Base-by-base conservation (phyloP, 805 yeast species). In the Nakazawaea wyomingensis region DNA sequence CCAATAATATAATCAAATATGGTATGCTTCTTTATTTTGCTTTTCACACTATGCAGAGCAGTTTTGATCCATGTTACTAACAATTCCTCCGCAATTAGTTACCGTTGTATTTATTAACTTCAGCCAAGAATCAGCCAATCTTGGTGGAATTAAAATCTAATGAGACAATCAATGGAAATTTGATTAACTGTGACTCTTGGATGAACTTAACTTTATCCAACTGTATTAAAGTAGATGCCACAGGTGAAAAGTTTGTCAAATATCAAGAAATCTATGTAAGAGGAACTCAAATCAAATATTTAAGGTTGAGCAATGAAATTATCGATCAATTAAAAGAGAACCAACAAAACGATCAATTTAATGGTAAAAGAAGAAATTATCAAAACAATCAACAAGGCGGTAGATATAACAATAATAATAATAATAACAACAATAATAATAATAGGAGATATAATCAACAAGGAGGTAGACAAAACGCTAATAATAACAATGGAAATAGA, bases 111-210 rank as follows among this genome's bases (percentile, higher is more conserved):
- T 73, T 93, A 48, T 74, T 93, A 56, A 89, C 95, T 42, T 85
- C 96, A 44, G 87, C 96, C 14, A 90, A 89, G 61, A 90, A 87
- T 45, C 90, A 86, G 56, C 85, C 89, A 30, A 74, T 93, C 55
- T 73, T 84, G 56, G 87, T 93, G 38, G 99, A 91, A 61, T 76
- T 93, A 57, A 93, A 93, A 62, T 81, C 84, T 44, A 96, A 98
- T 27, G 96, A 87, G 55, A 81, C 91, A 8, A 70, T 90, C 39
- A 84, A 83, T 55, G 99, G 99, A 39, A 76, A 75, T 44, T 69
- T 93, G 47, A 77, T 79, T 44, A 85, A 86, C 56, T 88, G 96
- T 54, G 99, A 93, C 61, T 81, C 87, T 31, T 86, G 95, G 89
- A 93, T 93, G 99, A 93, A 93, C 61, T 70, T 93, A 50, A 85